Percentiles rank a stretch among this genome's conserved stretches.
phyloP scores from a whole-genome alignment of 2,329 filamentous ascomycete species.

The Nothopassalora personata region DNA sequence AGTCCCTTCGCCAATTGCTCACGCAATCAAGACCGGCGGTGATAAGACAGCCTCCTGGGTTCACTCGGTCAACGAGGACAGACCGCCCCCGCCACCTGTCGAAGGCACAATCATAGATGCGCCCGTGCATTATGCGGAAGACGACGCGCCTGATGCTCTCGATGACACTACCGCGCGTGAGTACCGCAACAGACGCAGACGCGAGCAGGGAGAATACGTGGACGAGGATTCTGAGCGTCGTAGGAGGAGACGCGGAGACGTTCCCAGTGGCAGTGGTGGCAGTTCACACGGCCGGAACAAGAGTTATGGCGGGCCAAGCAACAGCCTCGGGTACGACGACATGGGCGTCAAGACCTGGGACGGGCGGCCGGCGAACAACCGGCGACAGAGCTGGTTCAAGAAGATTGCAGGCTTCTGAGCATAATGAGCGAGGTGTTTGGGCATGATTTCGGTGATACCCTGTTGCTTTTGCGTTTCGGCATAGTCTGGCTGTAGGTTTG shows the following conservation, averaged over 20 bases:
- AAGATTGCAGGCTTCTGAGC: slow-evolving; percentile 36
- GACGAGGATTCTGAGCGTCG: slow-evolving; percentile 21
- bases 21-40: slow-evolving; percentile 31
- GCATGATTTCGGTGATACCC: neutral
- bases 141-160: slow-evolving; percentile 22
- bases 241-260: slow-evolving; percentile 20
- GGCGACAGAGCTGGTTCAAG: slow-evolving; percentile 45
- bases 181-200: slow-evolving; percentile 23
- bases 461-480: neutral
- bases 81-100: slow-evolving; percentile 42
- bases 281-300: slow-evolving; percentile 23
- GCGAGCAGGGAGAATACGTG: slow-evolving; percentile 18
- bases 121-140: slow-evolving; percentile 27
- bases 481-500: neutral
- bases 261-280: slow-evolving; percentile 32
- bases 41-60: slow-evolving; percentile 50
- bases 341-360: slow-evolving; percentile 38
- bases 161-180: slow-evolving; percentile 31
- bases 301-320: slow-evolving; percentile 28
- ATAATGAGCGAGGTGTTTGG: neutral
- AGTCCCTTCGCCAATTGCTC: slow-evolving; percentile 22
- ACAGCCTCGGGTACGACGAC: slow-evolving; percentile 30
- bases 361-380: slow-evolving; percentile 36
- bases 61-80: slow-evolving; percentile 41
- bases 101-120: slow-evolving; percentile 46